Base-by-base conservation (phyloP, 2,329 filamentous ascomycete genomes). In the Fusarium sp. region DNA sequence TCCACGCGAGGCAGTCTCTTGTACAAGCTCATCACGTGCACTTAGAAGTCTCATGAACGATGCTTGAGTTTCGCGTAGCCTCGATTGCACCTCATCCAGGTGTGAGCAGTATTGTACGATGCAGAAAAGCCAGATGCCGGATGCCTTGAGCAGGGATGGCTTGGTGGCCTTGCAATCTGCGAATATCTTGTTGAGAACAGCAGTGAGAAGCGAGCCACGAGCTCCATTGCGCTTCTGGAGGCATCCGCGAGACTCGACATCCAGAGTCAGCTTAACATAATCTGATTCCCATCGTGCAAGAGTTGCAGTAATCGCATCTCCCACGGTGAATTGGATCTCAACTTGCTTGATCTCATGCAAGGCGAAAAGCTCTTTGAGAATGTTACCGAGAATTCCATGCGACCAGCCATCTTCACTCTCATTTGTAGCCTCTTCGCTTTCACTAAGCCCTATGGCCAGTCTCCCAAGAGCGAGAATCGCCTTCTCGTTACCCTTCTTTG, bases 111-210 rank as follows among this genome's bases (percentile, higher is more conserved):
- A 94, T 76, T 98, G 94, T 11, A 98, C 90, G 5, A 98, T 81
- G 75, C 92, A 97, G 62, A 98, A 90, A 1, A 98, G 86, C 96
- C 96, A 98, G 72, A 99, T 97, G 0, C 94, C 94, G 1, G 94
- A 95, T 5, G 95, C 94, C 77, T 97, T 97, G 72, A 94, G 90
- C 7, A 98, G 83, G 0, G 94, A 92, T 2, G 96, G 96, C 75
- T 98, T 98, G 0, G 93, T 93, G 11, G 91, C 89, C 73, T 92
- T 91, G 81, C 92, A 96, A 74, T 96, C 91, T 4, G 83, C 82
- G 46, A 98, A 84, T 3, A 97, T 86, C 75, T 91, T 94, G 62
- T 92, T 87, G 8, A 97, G 81, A 2, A 93, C 84, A 1, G 82
- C 79, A 11, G 81, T 80, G 26, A 91, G 80, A 52, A 85, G 78